phyloP scores from a whole-genome alignment of 2,329 filamentous ascomycete genomes.

The Zalaria obscura region DNA sequence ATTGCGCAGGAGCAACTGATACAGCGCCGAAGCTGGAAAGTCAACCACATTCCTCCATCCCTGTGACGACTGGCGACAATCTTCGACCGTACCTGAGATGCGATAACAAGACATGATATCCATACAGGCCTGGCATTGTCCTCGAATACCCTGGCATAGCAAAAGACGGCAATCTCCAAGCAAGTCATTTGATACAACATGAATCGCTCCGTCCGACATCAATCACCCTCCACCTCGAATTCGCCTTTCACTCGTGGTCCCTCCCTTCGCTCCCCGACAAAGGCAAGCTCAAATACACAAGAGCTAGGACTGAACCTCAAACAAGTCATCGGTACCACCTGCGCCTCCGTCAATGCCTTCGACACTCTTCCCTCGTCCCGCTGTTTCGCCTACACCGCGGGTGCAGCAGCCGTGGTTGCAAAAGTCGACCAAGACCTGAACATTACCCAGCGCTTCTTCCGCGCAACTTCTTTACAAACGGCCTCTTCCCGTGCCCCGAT shows the following conservation, averaged over 20 bases:
- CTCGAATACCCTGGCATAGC: conserved; percentile 7
- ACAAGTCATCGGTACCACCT: conserved; percentile 83
- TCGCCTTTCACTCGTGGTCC: background rate
- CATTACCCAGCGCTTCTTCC: conserved; percentile 73
- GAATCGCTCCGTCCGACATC: conserved; percentile 1
- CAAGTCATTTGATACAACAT: background rate
- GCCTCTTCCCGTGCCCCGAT: background rate
- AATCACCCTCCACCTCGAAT: background rate
- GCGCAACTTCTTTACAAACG: conserved; percentile 36
- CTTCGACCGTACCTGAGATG: background rate
- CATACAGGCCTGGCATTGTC: conserved; percentile 7
- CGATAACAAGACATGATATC: conserved; percentile 3
- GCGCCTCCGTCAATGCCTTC: conserved; percentile 71
- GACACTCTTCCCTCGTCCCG: conserved; percentile 57
- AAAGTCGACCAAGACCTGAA: conserved; percentile 53
- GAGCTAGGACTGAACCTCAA: conserved; percentile 5
- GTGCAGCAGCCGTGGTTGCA: conserved; percentile 83
- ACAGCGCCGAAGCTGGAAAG: no score
- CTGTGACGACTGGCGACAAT: no score
- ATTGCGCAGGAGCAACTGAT: no score
- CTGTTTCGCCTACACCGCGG: conserved; percentile 79
- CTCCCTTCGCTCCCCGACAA: conserved; percentile 1
- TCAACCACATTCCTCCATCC: no score
- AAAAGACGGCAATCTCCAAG: background rate
- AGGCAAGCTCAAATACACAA: background rate